These are phyloP conservation scores for Talaromyces sp. DNA, from an alignment of 2,329 filamentous ascomycete genomes.

Conservation along the genomic window DNA sequence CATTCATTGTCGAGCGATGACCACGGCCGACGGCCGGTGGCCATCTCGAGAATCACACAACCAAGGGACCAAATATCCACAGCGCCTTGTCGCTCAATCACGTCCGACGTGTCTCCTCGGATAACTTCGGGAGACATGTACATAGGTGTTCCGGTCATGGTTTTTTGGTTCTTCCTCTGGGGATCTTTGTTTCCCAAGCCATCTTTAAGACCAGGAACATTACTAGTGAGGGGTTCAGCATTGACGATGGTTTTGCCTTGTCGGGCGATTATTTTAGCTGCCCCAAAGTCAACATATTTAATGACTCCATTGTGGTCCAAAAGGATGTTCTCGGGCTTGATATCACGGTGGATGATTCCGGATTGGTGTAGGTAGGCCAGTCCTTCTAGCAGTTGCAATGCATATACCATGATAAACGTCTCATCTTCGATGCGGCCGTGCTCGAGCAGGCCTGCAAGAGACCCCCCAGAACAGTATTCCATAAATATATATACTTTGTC, in stretches of 20 bases:
- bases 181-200: conserved; percentile 24
- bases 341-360: conserved; percentile 90
- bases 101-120: conserved; percentile 74
- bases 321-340: conserved; percentile 96
- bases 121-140: conserved; percentile 99
- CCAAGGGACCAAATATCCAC: conserved; percentile 96
- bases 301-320: conserved; percentile 97
- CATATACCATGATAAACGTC: conserved; percentile 95
- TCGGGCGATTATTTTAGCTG: conserved; percentile 91
- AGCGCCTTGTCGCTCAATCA: conserved; percentile 70
- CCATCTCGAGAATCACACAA: conserved; percentile 97
- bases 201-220: conserved; percentile 34
- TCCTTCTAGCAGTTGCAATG: conserved; percentile 87
- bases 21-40: conserved; percentile 90
- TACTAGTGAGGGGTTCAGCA: conserved; percentile 49
- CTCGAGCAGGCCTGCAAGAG: conserved; percentile 80
- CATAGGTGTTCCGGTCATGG: conserved; percentile 98
- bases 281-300: conserved; percentile 98
- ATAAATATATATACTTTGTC: conserved; percentile 99
- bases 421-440: conserved; percentile 97
- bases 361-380: conserved; percentile 89
- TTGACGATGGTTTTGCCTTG: conserved; percentile 81
- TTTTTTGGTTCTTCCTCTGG: conserved; percentile 61
- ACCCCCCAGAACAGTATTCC: conserved; percentile 97
- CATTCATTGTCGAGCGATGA: conserved; percentile 96